Conservation (phyloP, 257 asterid genomes). For the Petunia secreta region DNA sequence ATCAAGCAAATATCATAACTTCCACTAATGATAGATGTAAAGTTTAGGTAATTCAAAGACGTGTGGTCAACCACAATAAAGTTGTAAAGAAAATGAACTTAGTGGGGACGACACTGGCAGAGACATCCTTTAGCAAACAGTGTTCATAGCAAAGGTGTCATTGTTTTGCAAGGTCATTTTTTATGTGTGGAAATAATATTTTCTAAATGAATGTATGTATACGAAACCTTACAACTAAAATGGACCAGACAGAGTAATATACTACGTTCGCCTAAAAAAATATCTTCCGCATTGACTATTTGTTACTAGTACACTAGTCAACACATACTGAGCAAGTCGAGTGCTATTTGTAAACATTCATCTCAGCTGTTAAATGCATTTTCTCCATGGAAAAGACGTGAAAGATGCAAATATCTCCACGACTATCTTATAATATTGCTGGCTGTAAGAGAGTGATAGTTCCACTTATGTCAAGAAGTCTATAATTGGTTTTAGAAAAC, state of each 20-base stretch:
- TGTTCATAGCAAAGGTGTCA: not conserved
- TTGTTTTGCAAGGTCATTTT: not conserved
- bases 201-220: too few species aligned
- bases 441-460: not conserved
- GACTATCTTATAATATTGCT: not conserved
- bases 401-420: not conserved
- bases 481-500: not conserved
- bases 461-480: not conserved
- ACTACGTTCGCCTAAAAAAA: too few species aligned
- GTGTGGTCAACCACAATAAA: not conserved
- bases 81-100: not conserved
- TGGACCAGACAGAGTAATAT: too few species aligned
- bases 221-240: too few species aligned
- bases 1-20: not conserved
- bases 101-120: not conserved
- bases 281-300: not conserved
- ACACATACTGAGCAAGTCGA: not conserved
- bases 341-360: not conserved
- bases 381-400: not conserved
- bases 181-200: not conserved
- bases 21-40: not conserved
- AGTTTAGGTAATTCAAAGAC: conserved; percentile 19
- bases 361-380: not conserved
- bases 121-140: not conserved
- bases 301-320: not conserved